Conservation (phyloP, 345 rosid species). For the Ricinus communis region DNA sequence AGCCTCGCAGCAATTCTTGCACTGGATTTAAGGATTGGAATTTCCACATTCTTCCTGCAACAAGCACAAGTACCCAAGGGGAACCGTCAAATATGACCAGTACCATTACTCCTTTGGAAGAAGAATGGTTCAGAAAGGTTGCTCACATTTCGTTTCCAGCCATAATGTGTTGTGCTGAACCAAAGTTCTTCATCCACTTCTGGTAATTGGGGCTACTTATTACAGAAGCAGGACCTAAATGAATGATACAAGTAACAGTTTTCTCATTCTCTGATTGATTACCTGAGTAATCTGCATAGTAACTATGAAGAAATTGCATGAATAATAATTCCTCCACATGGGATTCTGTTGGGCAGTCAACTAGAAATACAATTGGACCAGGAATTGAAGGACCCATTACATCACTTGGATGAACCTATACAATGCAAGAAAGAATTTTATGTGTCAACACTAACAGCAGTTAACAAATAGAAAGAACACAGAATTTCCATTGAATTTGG, state of each 20-base stretch:
- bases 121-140: slow-evolving; percentile 16
- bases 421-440: slow-evolving; percentile 9
- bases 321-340: slow-evolving; percentile 56
- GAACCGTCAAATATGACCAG: slow-evolving; percentile 3
- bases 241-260: slow-evolving; percentile 69
- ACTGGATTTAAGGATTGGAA: slow-evolving; percentile 79
- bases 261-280: slow-evolving; percentile 36
- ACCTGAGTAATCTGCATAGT: slow-evolving; percentile 41
- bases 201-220: slow-evolving; percentile 56
- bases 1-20: slow-evolving; percentile 78
- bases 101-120: slow-evolving; percentile 8
- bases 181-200: slow-evolving; percentile 79
- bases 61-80: background rate
- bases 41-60: slow-evolving; percentile 73
- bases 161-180: slow-evolving; percentile 72
- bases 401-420: slow-evolving; percentile 88
- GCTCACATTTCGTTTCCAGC: slow-evolving; percentile 84
- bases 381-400: slow-evolving; percentile 94
- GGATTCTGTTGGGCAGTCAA: slow-evolving; percentile 85
- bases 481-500: slow-evolving; percentile 10
- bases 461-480: slow-evolving; percentile 1
- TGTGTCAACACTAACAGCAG: slow-evolving; percentile 6
- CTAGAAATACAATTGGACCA: slow-evolving; percentile 83
- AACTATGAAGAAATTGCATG: slow-evolving; percentile 46
- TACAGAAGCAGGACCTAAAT: slow-evolving; percentile 74